Conservation (phyloP, 371 early-diverging fungal genomes). For the Paraphysoderma sedebokerense region DNA sequence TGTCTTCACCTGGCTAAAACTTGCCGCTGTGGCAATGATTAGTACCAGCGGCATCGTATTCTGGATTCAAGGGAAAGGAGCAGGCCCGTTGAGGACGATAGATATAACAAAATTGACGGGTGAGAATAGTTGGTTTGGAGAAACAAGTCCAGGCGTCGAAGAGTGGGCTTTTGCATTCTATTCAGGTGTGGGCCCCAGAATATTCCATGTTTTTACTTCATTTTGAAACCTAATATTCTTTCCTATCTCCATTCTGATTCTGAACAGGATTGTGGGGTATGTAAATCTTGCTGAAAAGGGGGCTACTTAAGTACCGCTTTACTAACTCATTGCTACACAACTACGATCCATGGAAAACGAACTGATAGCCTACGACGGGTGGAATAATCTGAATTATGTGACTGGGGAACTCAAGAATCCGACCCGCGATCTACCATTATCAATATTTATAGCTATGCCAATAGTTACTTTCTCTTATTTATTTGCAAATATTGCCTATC, state of each 20-base stretch:
- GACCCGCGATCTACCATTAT: slow-evolving; percentile 25
- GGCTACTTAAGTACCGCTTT: neutral
- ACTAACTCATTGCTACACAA: neutral
- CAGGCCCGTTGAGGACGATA: neutral
- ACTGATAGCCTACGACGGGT: slow-evolving; percentile 38
- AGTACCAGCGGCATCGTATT: slow-evolving; percentile 2
- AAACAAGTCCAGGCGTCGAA: slow-evolving; percentile 11
- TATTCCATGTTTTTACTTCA: too few species aligned
- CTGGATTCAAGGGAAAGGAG: neutral
- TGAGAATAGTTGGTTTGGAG: slow-evolving; percentile 12
- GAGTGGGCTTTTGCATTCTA: slow-evolving; percentile 16
- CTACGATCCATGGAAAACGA: slow-evolving; percentile 29
- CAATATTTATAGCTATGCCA: slow-evolving; percentile 25
- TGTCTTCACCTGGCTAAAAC: slow-evolving; percentile 13
- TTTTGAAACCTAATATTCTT: too few species aligned
- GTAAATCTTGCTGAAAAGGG: neutral
- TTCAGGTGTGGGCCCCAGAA: slow-evolving; percentile 27
- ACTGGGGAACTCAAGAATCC: slow-evolving; percentile 41
- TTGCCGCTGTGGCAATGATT: slow-evolving; percentile 16
- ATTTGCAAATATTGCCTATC: slow-evolving; percentile 38
- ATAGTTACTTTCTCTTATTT: slow-evolving; percentile 32
- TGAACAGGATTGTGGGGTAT: neutral
- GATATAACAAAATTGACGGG: too few species aligned
- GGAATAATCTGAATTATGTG: slow-evolving; percentile 43
- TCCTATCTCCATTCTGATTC: too few species aligned